Evolutionary conservation across 2,329 filamentous ascomycete species (phyloP), one percentile per base, ranked within the genome.

Genomic region (Madurella mycetomatis): DNA sequence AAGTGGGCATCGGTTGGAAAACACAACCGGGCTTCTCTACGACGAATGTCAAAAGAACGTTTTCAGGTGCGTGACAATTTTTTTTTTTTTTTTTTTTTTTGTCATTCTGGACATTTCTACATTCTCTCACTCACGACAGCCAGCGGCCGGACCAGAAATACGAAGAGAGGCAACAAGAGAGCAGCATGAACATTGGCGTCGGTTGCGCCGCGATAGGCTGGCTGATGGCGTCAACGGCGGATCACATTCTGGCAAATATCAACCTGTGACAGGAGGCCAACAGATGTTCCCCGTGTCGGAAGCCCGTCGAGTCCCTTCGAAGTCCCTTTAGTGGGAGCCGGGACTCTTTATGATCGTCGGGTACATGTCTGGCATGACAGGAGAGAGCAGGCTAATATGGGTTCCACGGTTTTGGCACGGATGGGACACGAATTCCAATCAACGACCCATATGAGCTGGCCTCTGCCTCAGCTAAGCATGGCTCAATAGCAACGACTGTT

Each of bases 191-290:
- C 41, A 39, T 17, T 19, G 46, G 34, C 12, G 25, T 16, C n/a
- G n/a, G 42, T 39, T 18, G 32, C 34, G 16, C 34, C 42, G 15
- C 39, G 12, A 52, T 49, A 40, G 39, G 43, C 40, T 39, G 40
- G 34, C 32, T n/a, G 13, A 30, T 25, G 46, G 45, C 34, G 34
- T 40, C 32, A 46, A 37, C 18, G 7, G 48, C 31, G 39, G 53
- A 40, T 37, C 16, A 25, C 30, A 61, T 62, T 62, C 58, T 64
- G 59, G 46, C 60, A 65, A 61, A 64, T 63, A 56, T 54, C 57
- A 60, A 59, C 51, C 48, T 63, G 61, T 53, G 45, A 62, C 62
- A 63, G 16, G 49, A 19, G 12, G 40, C 40, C n/a, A 17, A 19
- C 40, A 12, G 11, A 12, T 43, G 11, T 15, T 13, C 41, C 16